Conservation (phyloP, 176 grass and related monocot genomes). For the Urochloa ruziziensis region DNA sequence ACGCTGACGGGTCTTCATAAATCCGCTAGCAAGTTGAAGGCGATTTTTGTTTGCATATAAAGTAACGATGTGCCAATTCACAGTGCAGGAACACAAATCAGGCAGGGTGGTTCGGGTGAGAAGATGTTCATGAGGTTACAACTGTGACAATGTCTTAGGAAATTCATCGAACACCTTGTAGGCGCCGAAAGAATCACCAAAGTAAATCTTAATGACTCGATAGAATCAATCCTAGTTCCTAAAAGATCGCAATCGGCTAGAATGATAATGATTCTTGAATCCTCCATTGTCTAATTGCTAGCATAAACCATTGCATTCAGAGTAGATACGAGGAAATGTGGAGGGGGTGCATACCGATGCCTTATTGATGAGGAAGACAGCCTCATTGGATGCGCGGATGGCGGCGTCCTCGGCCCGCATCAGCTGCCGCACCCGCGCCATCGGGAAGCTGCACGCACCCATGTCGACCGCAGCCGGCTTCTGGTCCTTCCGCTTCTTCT, state of each 20-base stretch:
- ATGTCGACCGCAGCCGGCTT: neutral
- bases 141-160: neutral
- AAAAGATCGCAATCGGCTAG: neutral
- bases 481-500: conserved; percentile 45
- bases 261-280: neutral
- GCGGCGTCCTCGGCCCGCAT: conserved; percentile 57
- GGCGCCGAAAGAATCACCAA: neutral
- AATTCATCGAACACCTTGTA: neutral
- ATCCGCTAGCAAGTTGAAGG: neutral
- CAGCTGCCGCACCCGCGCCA: conserved; percentile 60
- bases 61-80: neutral
- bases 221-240: neutral
- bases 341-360: conserved; percentile 47
- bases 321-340: neutral
- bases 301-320: neutral
- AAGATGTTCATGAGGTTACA: neutral
- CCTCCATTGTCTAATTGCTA: neutral
- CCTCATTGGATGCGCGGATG: conserved; percentile 50
- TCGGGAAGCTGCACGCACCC: conserved; percentile 53
- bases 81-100: neutral
- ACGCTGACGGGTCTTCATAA: neutral
- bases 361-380: conserved; percentile 92
- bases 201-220: neutral
- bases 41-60: neutral
- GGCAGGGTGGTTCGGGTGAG: neutral